Percentiles rank a stretch among this genome's conserved stretches.
phyloP scores from a whole-genome alignment of 768 basidiomycete species.

The Tricholomella constricta region DNA sequence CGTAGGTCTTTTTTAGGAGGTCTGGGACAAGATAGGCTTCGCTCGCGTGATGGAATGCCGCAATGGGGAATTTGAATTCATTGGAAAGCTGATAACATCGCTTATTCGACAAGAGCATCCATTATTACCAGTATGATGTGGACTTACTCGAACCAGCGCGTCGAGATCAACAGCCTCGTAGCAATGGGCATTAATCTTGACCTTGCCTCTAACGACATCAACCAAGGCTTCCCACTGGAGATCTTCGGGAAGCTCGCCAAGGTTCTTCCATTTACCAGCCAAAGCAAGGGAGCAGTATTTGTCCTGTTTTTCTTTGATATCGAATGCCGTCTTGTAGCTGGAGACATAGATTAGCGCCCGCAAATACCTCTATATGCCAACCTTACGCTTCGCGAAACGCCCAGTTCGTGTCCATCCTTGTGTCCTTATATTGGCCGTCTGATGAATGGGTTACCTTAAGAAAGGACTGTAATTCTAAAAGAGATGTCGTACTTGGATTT shows the following conservation, averaged over 20 bases:
- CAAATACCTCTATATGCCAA: background rate
- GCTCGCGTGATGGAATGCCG: constrained; percentile 78
- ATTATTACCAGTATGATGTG: background rate
- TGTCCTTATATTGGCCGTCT: constrained; percentile 41
- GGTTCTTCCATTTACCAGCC: constrained; percentile 46
- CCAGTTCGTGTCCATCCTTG: constrained; percentile 74
- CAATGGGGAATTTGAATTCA: constrained; percentile 81
- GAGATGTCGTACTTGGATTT: constrained; percentile 46
- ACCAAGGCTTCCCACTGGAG: constrained; percentile 80
- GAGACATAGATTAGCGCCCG: constrained; percentile 12
- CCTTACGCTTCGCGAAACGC: constrained; percentile 65
- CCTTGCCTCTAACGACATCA: constrained; percentile 75
- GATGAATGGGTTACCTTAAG: constrained; percentile 15
- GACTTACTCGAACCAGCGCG: constrained; percentile 63
- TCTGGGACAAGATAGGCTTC: constrained; percentile 85
- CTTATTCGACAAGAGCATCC: background rate
- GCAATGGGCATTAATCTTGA: constrained; percentile 66
- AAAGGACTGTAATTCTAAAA: background rate
- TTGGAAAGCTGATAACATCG: constrained; percentile 61
- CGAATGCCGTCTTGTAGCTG: constrained; percentile 65
- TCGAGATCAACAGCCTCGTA: constrained; percentile 71
- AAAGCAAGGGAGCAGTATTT: constrained; percentile 58
- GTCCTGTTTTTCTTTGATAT: constrained; percentile 70
- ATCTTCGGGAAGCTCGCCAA: constrained; percentile 66
- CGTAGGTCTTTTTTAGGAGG: constrained; percentile 69